Percentiles rank a stretch among this genome's conserved stretches.
Conservation (phyloP, 2,329 filamentous ascomycete species). For the Penicillium sp. region DNA sequence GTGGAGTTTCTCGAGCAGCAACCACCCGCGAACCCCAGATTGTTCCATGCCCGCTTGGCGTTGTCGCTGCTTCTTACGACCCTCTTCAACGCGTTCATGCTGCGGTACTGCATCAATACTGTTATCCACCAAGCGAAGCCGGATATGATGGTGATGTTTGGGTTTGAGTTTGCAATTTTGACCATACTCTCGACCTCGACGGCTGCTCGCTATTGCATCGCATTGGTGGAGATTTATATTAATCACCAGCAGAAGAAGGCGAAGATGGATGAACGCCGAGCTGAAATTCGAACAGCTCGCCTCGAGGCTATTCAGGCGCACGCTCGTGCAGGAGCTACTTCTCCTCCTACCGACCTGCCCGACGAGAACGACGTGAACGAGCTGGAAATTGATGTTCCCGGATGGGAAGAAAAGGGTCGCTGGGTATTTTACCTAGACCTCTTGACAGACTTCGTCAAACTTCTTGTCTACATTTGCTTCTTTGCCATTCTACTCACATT, state of each 20-base stretch:
- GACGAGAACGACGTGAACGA: conserved; percentile 79
- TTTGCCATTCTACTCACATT: conserved; percentile 91
- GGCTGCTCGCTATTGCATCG: conserved; percentile 72
- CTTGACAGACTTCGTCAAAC: conserved; percentile 82
- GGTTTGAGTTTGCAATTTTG: conserved; percentile 93
- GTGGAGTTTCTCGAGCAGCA: conserved; percentile 95
- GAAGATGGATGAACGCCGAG: conserved; percentile 65
- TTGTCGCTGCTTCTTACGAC: conserved; percentile 76
- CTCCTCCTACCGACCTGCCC: conserved; percentile 49
- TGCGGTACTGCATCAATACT: conserved; percentile 75
- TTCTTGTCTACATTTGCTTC: conserved; percentile 84
- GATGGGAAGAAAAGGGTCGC: conserved; percentile 94
- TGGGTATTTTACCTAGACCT: conserved; percentile 89
- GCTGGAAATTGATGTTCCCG: conserved; percentile 90
- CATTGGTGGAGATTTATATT: conserved; percentile 73
- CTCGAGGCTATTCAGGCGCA: conserved; percentile 46
- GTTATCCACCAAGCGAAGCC: conserved; percentile 86
- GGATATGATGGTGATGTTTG: conserved; percentile 99
- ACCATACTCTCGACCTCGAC: conserved; percentile 78
- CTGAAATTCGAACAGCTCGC: conserved; percentile 60
- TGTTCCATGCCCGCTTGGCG: conserved; percentile 82
- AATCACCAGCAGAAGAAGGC: conserved; percentile 69
- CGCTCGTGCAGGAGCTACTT: conserved; percentile 36
- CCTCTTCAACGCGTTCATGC: conserved; percentile 73
- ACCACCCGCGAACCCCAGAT: conserved; percentile 78